phyloP scores from a whole-genome alignment of 2,329 filamentous ascomycete genomes.

The Monilinia fructigena region DNA sequence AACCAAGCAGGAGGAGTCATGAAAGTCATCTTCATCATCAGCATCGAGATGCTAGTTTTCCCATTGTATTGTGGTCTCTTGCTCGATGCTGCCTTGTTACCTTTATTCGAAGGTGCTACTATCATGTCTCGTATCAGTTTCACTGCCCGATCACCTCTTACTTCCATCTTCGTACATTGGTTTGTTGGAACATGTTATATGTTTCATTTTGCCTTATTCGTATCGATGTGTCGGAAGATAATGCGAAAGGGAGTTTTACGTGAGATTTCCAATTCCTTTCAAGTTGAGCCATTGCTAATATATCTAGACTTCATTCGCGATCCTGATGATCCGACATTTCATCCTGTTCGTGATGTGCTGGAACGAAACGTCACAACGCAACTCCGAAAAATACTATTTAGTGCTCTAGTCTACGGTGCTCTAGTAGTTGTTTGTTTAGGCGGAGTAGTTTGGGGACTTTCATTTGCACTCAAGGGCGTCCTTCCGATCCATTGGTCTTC shows the following conservation, averaged over 20 bases:
- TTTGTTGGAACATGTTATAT: conserved; percentile 98
- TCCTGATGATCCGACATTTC: conserved; percentile 96
- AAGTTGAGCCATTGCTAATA: conserved; percentile 37
- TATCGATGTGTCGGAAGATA: conserved; percentile 98
- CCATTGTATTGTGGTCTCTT: conserved; percentile 92
- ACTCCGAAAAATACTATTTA: conserved; percentile 93
- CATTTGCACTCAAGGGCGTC: conserved; percentile 64
- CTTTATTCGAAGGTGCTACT: conserved; percentile 80
- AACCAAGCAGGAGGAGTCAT: conserved; percentile 94
- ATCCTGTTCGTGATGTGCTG: conserved; percentile 93
- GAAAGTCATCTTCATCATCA: conserved; percentile 97
- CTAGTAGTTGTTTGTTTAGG: conserved; percentile 90
- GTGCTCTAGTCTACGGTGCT: conserved; percentile 90
- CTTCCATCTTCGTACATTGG: conserved; percentile 96
- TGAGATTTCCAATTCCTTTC: conserved; percentile 47
- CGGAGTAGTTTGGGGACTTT: conserved; percentile 91
- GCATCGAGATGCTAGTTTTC: conserved; percentile 98
- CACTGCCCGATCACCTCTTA: conserved; percentile 74
- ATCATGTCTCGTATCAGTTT: conserved; percentile 76
- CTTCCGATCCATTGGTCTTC: conserved; percentile 93
- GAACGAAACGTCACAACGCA: conserved; percentile 91
- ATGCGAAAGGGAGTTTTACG: conserved; percentile 92
- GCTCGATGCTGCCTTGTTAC: conserved; percentile 82
- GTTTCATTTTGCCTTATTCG: conserved; percentile 99
- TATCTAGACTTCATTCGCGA: conserved; percentile 86